Base-by-base conservation (phyloP, 345 rosid species). In the Gossypium mustelinum region DNA sequence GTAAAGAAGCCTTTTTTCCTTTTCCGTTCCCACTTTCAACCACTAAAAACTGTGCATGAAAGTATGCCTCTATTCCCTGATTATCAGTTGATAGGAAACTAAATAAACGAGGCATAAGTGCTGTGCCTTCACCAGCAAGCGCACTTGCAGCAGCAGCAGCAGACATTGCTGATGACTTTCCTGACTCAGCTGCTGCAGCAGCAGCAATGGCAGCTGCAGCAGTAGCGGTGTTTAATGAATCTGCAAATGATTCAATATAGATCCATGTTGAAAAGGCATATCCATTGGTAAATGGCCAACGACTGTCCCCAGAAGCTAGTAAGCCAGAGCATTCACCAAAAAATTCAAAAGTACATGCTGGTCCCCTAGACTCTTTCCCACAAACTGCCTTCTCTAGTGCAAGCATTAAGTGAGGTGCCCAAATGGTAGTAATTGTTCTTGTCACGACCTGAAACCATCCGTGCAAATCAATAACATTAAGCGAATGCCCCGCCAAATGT, bases 121-220 rank as follows among this genome's bases (percentile, higher is more conserved):
- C 92, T 24, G 94, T 90, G 75, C 99, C 98, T 88, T 95, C 99
- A 67, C 99, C 99, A 79, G 97, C 99, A 59, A 95, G 96, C 13
- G 97, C 97, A 90, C 97, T 93, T 51, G 99, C 99, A 80, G 99
- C 98, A 60, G 98, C 39, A 11, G 63, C 99, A 80, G 98, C 98
- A 66, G 99, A 95, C 98, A 95, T 91, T 29, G 99, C 96, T 65
- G 98, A 93, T 79, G 98, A 87, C 86, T 93, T 93, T 72, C 99
- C 99, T 18, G 97, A 93, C 85, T 86, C 92, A 72, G 98, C 98
- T 22, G 98, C 98, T 7, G 98, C 98, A 3, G 98, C 97, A 63
- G 98, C 97, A 69, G 98, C 98, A 82, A 94, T 95, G 39, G 97
- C 98, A 51, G 99, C 99, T 8, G 99, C 98, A 29, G 94, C 96